phyloP scores from a whole-genome alignment of 2,329 filamentous ascomycete species.

The Aspergillus proliferans region DNA sequence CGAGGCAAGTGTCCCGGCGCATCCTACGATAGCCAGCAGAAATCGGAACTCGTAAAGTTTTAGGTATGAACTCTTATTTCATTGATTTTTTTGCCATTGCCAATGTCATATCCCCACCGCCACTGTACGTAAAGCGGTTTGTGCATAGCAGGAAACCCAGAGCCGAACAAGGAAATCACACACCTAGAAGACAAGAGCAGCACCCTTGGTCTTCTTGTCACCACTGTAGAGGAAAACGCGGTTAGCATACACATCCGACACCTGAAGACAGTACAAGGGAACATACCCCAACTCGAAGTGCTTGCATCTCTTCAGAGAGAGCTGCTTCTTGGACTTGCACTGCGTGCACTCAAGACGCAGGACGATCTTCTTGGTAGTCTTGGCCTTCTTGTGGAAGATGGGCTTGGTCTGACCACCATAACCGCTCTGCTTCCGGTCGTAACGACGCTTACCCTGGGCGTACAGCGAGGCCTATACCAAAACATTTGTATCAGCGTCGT shows the following conservation, averaged over 20 bases:
- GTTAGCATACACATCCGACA: slow-evolving; percentile 35
- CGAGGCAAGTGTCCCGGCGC: too few relatives aligned
- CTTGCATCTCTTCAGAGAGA: slow-evolving; percentile 99
- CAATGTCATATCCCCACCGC: slow-evolving; percentile 34
- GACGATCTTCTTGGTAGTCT: slow-evolving; percentile 99
- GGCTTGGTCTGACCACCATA: slow-evolving; percentile 99
- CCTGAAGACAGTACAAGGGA: neutral
- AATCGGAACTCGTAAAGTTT: slow-evolving; percentile 1
- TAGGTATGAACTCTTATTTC: slow-evolving; percentile 38
- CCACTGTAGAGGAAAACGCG: slow-evolving; percentile 56
- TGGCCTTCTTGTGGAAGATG: slow-evolving; percentile 99
- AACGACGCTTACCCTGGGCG: slow-evolving; percentile 99
- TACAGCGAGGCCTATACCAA: slow-evolving; percentile 69
- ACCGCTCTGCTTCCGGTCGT: slow-evolving; percentile 98
- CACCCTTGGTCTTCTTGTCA: slow-evolving; percentile 99
- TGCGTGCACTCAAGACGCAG: slow-evolving; percentile 93
- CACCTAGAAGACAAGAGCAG: slow-evolving; percentile 97
- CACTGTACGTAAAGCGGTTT: slow-evolving; percentile 24
- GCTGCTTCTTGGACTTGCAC: slow-evolving; percentile 98
- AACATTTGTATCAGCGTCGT: slow-evolving; percentile 16
- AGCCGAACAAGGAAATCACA: slow-evolving; percentile 39
- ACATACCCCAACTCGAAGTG: slow-evolving; percentile 99
- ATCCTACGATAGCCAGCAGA: too few relatives aligned
- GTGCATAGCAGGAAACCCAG: slow-evolving; percentile 38
- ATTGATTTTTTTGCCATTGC: slow-evolving; percentile 37